Base-by-base conservation (phyloP, 1,139 yeast species). In the Arxiozyma heterogenica region DNA sequence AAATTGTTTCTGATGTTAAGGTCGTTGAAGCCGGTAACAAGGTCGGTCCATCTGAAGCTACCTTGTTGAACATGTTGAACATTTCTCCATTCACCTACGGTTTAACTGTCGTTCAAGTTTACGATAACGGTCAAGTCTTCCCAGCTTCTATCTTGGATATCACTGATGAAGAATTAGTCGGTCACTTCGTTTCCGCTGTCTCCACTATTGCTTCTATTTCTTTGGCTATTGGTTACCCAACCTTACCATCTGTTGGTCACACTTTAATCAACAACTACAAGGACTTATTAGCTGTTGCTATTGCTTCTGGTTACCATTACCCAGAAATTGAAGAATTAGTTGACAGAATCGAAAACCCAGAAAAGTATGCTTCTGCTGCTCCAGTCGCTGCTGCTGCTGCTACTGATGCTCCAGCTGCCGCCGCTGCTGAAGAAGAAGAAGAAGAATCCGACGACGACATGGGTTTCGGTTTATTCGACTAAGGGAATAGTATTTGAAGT, bases 331-430 rank as follows among this genome's bases (percentile, higher is more conserved):
- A 91, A 83, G 90, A 94, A 70, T 84, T 94, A 81, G 89, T 89
- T 86, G 98, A 93, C 86, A 88, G 98, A 81, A 82, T 93, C 73
- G 98, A 96, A 79, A 93, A 93, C 88, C 98, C 98, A 75, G 96
- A 95, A 70, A 96, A 96, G 77, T 95, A 95, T 76, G 98, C 98
- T 73, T 86, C 97, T 71, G 91, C 94, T 77, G 95, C 96, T 66
- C 90, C 95, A 72, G 86, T 76, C 71, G 85, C 91, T 69, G 81
- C 84, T 69, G 84, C 86, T 67, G 82, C 84, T 65, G 75, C 82
- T 60, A 76, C 83, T 62, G 79, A 80, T 64, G 80, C 75, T 57
- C 82, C 75, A 59, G 86, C 79, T 60, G 84, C 83, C 56, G 86
- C 80, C 58, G 91, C 78, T 60, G 91, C 79, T 59, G 88, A 80